Conservation (phyloP, 2,329 filamentous ascomycete genomes). For the Phyllosticta citrichinensis region DNA sequence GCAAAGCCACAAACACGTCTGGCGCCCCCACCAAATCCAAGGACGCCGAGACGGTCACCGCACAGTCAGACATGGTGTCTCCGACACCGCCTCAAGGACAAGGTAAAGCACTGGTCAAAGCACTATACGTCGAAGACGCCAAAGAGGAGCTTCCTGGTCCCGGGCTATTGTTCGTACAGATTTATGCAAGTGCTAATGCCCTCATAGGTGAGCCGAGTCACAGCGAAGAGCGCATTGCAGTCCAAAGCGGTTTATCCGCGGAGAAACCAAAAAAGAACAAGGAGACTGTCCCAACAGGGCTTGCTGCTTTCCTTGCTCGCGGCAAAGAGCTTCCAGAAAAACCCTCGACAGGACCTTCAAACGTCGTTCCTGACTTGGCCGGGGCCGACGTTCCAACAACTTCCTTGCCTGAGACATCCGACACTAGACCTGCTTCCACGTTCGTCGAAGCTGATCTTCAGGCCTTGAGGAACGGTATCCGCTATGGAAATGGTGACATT, state of each 20-base stretch:
- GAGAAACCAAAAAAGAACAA: conserved; percentile 14
- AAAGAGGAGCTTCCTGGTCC: background rate
- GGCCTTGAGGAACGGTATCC: conserved; percentile 10
- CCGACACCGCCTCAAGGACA: background rate
- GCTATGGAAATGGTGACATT: conserved; percentile 44
- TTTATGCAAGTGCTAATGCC: background rate
- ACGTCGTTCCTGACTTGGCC: background rate
- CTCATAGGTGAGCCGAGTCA: background rate
- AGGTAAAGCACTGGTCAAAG: background rate
- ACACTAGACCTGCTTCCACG: background rate
- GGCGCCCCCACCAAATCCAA: background rate
- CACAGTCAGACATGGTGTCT: background rate
- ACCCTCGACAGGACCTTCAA: background rate
- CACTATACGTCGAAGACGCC: background rate
- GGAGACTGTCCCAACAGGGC: conserved; percentile 16
- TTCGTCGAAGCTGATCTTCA: background rate
- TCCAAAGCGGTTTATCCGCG: background rate
- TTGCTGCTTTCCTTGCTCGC: conserved; percentile 23
- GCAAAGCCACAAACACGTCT: background rate
- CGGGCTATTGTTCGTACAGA: background rate
- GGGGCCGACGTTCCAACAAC: background rate
- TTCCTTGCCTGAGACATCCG: background rate
- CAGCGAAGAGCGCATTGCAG: background rate
- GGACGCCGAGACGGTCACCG: background rate
- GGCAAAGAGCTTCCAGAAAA: conserved; percentile 11